Percentiles rank a stretch among this genome's conserved stretches.
Evolutionary conservation across 345 rosid species (phyloP).

Genomic region (Lepidium aucheri): DNA sequence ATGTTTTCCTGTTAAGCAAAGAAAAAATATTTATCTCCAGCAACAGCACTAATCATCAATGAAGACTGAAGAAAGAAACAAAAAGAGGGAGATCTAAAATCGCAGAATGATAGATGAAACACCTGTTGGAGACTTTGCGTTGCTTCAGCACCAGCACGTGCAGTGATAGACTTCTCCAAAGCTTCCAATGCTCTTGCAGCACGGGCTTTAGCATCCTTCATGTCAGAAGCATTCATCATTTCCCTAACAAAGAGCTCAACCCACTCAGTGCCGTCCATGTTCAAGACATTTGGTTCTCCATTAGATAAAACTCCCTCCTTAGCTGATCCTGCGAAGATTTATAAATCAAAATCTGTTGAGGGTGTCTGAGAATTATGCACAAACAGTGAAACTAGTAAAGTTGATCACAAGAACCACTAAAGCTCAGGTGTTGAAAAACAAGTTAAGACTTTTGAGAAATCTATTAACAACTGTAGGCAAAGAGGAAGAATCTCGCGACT

Average conservation of each 20-base stretch:
- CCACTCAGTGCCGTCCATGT: constrained; percentile 65
- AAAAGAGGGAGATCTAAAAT: not conserved
- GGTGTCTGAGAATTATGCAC: not conserved
- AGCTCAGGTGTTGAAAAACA: too few relatives aligned
- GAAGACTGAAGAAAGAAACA: not conserved
- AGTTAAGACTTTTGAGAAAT: not conserved
- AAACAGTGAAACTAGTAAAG: not conserved
- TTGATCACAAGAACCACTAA: too few relatives aligned
- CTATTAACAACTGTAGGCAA: not conserved
- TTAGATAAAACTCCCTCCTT: constrained; percentile 25
- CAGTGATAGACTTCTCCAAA: constrained; percentile 66
- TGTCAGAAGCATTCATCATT: constrained; percentile 60
- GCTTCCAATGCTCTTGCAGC: constrained; percentile 72
- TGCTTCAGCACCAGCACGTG: constrained; percentile 51
- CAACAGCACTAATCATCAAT: not conserved
- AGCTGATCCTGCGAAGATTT: not conserved
- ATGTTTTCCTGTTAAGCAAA: constrained; percentile 42
- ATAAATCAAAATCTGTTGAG: not conserved
- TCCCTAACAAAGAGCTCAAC: constrained; percentile 74
- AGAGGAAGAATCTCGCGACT: not conserved
- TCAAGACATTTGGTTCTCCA: constrained; percentile 30
- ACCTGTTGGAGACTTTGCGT: constrained; percentile 52
- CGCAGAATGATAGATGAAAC: not conserved
- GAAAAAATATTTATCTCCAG: not conserved
- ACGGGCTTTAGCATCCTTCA: constrained; percentile 76